Percentiles rank a stretch among this genome's conserved stretches.
phyloP scores from a whole-genome alignment of 345 rosid species.

The Melaleuca quinquenervia region DNA sequence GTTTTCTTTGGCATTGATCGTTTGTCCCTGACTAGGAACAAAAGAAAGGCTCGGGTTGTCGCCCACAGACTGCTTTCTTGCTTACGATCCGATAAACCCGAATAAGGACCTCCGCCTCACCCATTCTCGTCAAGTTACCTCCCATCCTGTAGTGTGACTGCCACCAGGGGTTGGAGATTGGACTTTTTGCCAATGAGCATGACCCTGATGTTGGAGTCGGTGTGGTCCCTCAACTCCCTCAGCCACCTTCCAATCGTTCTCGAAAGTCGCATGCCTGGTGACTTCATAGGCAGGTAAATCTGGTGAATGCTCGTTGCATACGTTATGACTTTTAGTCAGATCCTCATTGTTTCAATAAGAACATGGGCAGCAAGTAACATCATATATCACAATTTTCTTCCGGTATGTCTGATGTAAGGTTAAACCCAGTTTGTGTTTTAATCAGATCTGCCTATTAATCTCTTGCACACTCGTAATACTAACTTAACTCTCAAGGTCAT shows the following conservation, averaged over 20 bases:
- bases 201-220: slow-evolving; percentile 36
- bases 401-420: too few species aligned
- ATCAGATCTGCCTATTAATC: too few species aligned
- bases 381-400: too few species aligned
- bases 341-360: not conserved
- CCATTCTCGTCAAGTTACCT: slow-evolving; percentile 29
- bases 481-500: too few species aligned
- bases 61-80: slow-evolving; percentile 31
- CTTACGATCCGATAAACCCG: slow-evolving; percentile 32
- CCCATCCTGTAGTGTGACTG: slow-evolving; percentile 30
- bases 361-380: too few species aligned
- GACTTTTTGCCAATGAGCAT: slow-evolving; percentile 49
- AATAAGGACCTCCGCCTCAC: slow-evolving; percentile 27
- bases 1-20: slow-evolving; percentile 28
- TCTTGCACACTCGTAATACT: too few species aligned
- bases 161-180: slow-evolving; percentile 39
- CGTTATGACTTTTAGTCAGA: not conserved
- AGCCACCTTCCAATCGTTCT: slow-evolving; percentile 31
- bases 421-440: too few species aligned
- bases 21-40: slow-evolving; percentile 22
- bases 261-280: slow-evolving; percentile 32
- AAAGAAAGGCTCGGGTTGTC: slow-evolving; percentile 15
- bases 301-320: not conserved
- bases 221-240: slow-evolving; percentile 37
- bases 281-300: slow-evolving; percentile 11